These are phyloP conservation scores for Pseudocercospora macadamiae DNA, from an alignment of 2,329 filamentous ascomycete genomes.

Conservation along the genomic window DNA sequence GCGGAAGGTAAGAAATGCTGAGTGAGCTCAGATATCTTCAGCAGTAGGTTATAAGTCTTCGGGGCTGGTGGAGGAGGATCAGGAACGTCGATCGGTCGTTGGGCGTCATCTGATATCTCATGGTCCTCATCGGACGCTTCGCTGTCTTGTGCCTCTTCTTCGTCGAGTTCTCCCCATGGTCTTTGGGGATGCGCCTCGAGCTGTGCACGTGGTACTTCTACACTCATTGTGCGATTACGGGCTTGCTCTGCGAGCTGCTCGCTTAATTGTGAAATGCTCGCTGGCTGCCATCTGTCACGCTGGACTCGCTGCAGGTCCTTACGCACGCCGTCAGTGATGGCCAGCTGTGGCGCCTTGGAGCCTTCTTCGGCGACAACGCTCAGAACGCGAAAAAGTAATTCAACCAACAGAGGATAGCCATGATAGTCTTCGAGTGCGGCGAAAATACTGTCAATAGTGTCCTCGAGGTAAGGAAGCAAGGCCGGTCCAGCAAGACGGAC, in stretches of 20 bases:
- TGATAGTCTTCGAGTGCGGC: conserved; percentile 93
- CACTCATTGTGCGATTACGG: conserved; percentile 15
- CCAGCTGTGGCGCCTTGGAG: conserved; percentile 59
- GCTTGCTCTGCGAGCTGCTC: conserved; percentile 22
- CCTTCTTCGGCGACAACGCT: conserved; percentile 83
- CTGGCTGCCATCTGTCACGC: conserved; percentile 28
- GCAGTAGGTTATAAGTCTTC: conserved; percentile 77
- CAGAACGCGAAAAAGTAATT: conserved; percentile 80
- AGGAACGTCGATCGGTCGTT: conserved; percentile 28
- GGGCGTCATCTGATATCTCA: neutral
- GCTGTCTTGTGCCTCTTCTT: conserved; percentile 30
- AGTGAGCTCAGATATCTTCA: conserved; percentile 79
- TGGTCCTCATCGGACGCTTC: conserved; percentile 31
- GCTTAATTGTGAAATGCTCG: conserved; percentile 51
- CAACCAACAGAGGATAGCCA: conserved; percentile 84
- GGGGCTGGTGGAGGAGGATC: conserved; percentile 63
- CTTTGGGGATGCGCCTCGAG: conserved; percentile 32
- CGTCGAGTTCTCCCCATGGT: conserved; percentile 39
- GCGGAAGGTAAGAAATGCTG: conserved; percentile 90
- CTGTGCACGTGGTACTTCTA: conserved; percentile 37
- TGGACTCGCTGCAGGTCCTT: conserved; percentile 6
- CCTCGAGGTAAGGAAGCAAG: conserved; percentile 85
- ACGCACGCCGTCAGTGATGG: conserved; percentile 40
- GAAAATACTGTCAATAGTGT: conserved; percentile 88
- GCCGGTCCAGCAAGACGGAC: conserved; percentile 79